Base-by-base conservation (phyloP, 2,329 filamentous ascomycete genomes). In the Geosmithia putterillii region DNA sequence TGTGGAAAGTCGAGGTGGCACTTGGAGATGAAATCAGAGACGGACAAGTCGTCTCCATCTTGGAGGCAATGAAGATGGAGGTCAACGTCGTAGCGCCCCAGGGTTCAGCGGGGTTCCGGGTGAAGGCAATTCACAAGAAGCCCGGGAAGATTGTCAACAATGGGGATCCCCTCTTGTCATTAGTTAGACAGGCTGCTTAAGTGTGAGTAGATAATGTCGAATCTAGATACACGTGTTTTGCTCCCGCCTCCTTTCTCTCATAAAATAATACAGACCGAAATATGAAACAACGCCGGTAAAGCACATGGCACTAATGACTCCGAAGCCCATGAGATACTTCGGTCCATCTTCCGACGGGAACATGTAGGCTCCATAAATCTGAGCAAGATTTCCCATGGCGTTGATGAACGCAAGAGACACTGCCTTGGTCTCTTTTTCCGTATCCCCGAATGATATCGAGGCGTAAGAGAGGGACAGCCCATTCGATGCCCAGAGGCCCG, bases 21-120 rank as follows among this genome's bases (percentile, higher is more conserved):
- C 58, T 63, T 22, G 67, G 69, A 0, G 59, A 71, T 12, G 43
- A 50, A 2, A 38, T 75, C 3, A 56, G 62, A 12, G 56, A 62
- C 10, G 64, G 64, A 7, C 61, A 72, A 20, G 52, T 64, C 0
- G 60, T 69, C 1, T 56, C 63, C 2, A 66, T 75, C 3, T 56
- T 76, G 3, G 73, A 76, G 45, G 71, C 72, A 1, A 76, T 76
- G 72, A 76, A 76, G 52, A 65, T 76, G 59, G 73, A 76, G 49
- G 71, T 76, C 10, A 32, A 32, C 10, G 28, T 32, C 10, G 4
- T 14, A 4, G 28, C 28, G 10, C 28, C 28, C 10, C 28, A 14
- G 15, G 28, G 28, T 9, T 32, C 28, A 14, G 28, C 10, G 28
- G 10, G 28, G 10, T 32, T 7, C 28, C 28, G 28, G 28, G 28